These are phyloP conservation scores for Leonotis leonurus DNA, from an alignment of 257 asterid species.

Conservation along the genomic window DNA sequence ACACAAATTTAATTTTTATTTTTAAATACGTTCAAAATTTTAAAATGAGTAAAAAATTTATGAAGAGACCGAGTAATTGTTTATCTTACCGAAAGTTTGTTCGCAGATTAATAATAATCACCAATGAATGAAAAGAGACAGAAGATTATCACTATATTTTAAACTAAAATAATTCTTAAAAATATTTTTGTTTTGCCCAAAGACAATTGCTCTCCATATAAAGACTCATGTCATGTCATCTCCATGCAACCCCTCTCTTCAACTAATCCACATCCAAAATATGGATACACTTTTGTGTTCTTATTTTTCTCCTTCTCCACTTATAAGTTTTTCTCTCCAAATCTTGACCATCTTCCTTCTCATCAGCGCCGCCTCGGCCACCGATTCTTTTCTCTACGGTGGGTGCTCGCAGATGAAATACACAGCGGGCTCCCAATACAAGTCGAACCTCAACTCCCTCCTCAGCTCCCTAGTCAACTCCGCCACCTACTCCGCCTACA, in stretches of 20 bases:
- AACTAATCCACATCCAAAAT: background rate
- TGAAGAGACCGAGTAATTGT: too few relatives aligned
- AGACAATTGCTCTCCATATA: background rate
- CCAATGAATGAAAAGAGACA: too few relatives aligned
- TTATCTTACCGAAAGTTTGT: too few relatives aligned
- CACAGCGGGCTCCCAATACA: slow-evolving; percentile 48
- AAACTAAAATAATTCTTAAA: too few relatives aligned
- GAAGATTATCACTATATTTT: too few relatives aligned
- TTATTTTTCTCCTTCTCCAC: background rate
- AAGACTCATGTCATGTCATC: slow-evolving; percentile 14
- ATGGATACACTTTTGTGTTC: slow-evolving; percentile 20
- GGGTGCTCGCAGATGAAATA: slow-evolving; percentile 75
- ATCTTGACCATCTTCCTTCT: slow-evolving; percentile 16
- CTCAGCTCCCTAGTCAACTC: slow-evolving; percentile 80
- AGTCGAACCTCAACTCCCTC: slow-evolving; percentile 74
- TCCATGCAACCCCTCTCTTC: background rate
- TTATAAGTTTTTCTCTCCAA: slow-evolving; percentile 1
- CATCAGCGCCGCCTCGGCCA: slow-evolving; percentile 19
- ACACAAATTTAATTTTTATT: too few relatives aligned
- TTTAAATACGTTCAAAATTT: too few relatives aligned
- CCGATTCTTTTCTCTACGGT: slow-evolving; percentile 50
- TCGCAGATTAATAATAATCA: too few relatives aligned
- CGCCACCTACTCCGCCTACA: slow-evolving; percentile 85
- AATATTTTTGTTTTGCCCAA: too few relatives aligned
- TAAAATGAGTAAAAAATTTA: too few relatives aligned